Base-by-base conservation (phyloP, 2,329 filamentous ascomycete species). In the Elsinoe necatrix region DNA sequence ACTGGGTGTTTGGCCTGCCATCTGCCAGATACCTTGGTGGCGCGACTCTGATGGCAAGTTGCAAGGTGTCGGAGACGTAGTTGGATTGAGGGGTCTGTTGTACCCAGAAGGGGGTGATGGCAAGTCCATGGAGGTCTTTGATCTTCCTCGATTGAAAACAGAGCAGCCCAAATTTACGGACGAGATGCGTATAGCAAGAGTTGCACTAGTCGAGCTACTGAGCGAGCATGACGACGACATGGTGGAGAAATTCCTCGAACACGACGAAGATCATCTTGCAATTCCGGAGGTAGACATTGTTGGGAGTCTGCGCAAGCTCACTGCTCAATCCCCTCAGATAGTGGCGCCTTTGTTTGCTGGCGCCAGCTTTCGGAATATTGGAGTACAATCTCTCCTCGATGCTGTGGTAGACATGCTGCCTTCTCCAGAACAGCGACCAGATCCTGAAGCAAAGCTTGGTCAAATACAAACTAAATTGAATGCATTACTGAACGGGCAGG, bases 21-120 rank as follows among this genome's bases (percentile, higher is more conserved):
- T 97, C 7, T 96, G 92, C 66, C 91, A 95, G 65, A 91, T 97
- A 60, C 93, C 93, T 0, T 95, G 91, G 89, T 97, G 91, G 82
- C 82, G 87, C 67, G 77, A 75, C 11, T 78, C 77, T 4, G 85
- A 86, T 58, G 87, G 89, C 6, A 79, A 81, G 4, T 86, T 97
- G 63, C 81, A 84, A 21, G 93, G 93, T 23, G 81, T 97, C 23
- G 88, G 89, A 37, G 92, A 98, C 73, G 83, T 87, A 37, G 78
- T 97, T 55, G 81, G 86, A 59, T 76, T 89, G 11, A 80, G 85
- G 43, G 89, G 84, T 3, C 79, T 95, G 59, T 77, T 82, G 58
- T 97, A 92, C 84, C 76, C 80, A 9, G 74, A 78, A 61, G 81
- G 81, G 0, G 78, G 79, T 8, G 84, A 88, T 70, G 85, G 85